These are phyloP conservation scores for Xenosphaeropsis pyriputrescens DNA, from an alignment of 2,329 filamentous ascomycete species.

Conservation along the genomic window DNA sequence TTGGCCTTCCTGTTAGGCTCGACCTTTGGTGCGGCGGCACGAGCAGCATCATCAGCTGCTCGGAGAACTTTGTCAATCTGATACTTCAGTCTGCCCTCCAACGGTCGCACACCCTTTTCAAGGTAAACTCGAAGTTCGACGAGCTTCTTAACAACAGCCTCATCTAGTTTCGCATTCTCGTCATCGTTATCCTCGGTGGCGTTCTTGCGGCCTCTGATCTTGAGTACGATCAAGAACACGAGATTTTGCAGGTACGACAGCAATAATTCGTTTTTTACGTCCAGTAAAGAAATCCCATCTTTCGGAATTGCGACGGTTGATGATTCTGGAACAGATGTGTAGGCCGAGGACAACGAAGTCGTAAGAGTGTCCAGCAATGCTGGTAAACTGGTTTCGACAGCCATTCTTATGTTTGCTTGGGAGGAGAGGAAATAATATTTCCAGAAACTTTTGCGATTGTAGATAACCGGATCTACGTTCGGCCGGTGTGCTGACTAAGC, in stretches of 20 bases:
- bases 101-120: constrained; percentile 78
- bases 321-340: constrained; percentile 49
- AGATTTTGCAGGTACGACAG: constrained; percentile 93
- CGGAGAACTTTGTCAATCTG: constrained; percentile 91
- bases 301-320: constrained; percentile 55
- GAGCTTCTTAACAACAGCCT: constrained; percentile 71
- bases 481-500: not conserved
- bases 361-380: constrained; percentile 37
- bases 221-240: constrained; percentile 72
- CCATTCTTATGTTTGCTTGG: constrained; percentile 20
- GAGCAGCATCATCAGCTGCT: constrained; percentile 53
- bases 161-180: constrained; percentile 27
- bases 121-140: constrained; percentile 83
- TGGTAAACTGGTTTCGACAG: constrained; percentile 32
- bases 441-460: not conserved
- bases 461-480: not conserved
- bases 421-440: too few relatives aligned
- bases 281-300: constrained; percentile 85
- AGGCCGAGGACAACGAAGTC: constrained; percentile 29
- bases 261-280: constrained; percentile 94
- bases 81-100: constrained; percentile 85
- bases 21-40: constrained; percentile 1
- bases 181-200: constrained; percentile 21
- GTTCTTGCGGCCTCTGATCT: constrained; percentile 44
- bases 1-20: constrained; percentile 22